Conservation (phyloP, 1,139 yeast genomes). For the Groenewaldozyma sp. region DNA sequence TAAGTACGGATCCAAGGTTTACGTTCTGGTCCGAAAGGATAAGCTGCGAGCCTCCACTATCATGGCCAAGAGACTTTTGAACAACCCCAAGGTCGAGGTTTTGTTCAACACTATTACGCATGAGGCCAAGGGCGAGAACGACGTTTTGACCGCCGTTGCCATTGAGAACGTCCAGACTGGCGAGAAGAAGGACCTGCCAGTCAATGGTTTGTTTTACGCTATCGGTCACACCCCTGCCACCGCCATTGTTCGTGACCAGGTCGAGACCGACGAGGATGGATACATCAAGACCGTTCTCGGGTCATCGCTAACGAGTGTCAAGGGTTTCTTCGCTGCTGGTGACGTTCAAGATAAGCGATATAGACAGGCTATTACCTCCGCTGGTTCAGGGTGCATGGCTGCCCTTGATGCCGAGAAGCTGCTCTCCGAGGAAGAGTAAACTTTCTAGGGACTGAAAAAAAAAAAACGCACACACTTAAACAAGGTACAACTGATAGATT, state of each 20-base stretch:
- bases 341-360: constrained; percentile 95
- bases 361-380: constrained; percentile 98
- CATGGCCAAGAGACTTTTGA: constrained; percentile 86
- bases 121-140: constrained; percentile 92
- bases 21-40: constrained; percentile 87
- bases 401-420: constrained; percentile 90
- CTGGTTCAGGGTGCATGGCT: constrained; percentile 99
- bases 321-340: constrained; percentile 97
- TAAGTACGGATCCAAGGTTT: constrained; percentile 94
- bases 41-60: constrained; percentile 87
- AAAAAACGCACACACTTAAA: too few relatives aligned
- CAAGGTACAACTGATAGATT: too few relatives aligned
- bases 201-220: constrained; percentile 93
- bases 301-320: constrained; percentile 72
- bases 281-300: constrained; percentile 88
- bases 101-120: constrained; percentile 76
- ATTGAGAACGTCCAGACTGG: constrained; percentile 65
- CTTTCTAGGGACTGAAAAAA: too few relatives aligned
- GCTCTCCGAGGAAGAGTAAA: constrained; percentile 49
- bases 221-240: constrained; percentile 98
- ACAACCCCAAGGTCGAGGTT: constrained; percentile 82
- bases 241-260: constrained; percentile 60
- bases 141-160: constrained; percentile 29
- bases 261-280: constrained; percentile 80
- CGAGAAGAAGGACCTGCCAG: constrained; percentile 58